Base-by-base conservation (phyloP, 2,329 filamentous ascomycete species). In the Penicillium sp. region DNA sequence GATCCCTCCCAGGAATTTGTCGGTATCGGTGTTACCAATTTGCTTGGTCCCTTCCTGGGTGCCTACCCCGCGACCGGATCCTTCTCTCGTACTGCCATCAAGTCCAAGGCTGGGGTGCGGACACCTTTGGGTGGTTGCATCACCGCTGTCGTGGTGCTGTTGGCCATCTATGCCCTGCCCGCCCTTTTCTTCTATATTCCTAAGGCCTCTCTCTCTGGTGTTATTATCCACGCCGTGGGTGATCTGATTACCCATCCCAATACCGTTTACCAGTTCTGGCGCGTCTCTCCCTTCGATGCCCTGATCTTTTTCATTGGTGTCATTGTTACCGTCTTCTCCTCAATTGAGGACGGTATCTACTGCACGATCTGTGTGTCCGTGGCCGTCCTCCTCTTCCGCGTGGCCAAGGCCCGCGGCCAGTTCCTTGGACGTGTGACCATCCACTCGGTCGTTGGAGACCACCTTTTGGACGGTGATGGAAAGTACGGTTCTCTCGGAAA, bases 1-100 rank as follows among this genome's bases (percentile, higher is more conserved):
- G 86, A 96, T 63, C 92, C 94, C 0, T 96, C 93, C 0, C 93
- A 99, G 70, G 93, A 99, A 70, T 83, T 99, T 74, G 89, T 99
- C 43, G 93, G 90, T 21, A 96, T 97, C 60, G 93, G 93, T 57
- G 84, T 96, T 24, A 88, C 87, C 33, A 97, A 97, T 69, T 79
- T 97, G 34, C 79, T 97, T 7, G 92, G 90, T 0, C 91, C 94
- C 2, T 96, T 97, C 76, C 80, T 97, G 2, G 94, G 93, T 46
- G 94, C 82, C 2, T 99, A 95, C 67, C 90, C 93, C 13, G 89
- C 90, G 0, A 99, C 93, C 2, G 94, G 94, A 1, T 97, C 94
- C 2, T 97, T 97, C 79, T 95, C 90, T 33, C 86, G 94, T 56
- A 97, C 94, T 26, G 93, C 94, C 48, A 96, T 97, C 75, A 95